These are phyloP conservation scores for Populus nigra DNA, from an alignment of 345 rosid genomes.

Conservation along the genomic window DNA sequence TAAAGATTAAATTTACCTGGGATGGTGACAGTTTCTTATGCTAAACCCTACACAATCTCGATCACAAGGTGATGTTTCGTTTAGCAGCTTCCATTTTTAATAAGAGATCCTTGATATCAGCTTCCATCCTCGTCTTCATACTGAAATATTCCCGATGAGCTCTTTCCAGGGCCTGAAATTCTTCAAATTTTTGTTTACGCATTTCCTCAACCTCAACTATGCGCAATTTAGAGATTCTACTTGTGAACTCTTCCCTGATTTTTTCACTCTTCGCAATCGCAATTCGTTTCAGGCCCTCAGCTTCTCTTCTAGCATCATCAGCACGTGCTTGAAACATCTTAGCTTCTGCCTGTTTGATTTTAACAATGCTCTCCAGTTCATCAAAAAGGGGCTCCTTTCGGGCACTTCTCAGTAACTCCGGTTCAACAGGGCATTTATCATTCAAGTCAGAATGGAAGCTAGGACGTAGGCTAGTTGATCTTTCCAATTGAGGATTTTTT, in stretches of 20 bases:
- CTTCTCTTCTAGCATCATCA: slow-evolving; percentile 86
- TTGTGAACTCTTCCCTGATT: slow-evolving; percentile 65
- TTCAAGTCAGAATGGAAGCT: slow-evolving; percentile 44
- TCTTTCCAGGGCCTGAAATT: slow-evolving; percentile 70
- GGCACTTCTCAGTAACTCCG: slow-evolving; percentile 41
- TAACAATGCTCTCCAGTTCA: slow-evolving; percentile 81
- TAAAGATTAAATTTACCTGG: slow-evolving; percentile 8
- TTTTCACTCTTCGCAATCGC: slow-evolving; percentile 68
- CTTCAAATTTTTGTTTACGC: slow-evolving; percentile 62
- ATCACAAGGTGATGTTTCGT: slow-evolving; percentile 58
- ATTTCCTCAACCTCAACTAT: slow-evolving; percentile 58
- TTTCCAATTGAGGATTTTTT: slow-evolving; percentile 54
- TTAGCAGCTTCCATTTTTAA: slow-evolving; percentile 85
- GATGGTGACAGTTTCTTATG: slow-evolving; percentile 5
- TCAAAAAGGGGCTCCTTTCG: slow-evolving; percentile 65
- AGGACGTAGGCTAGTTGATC: slow-evolving; percentile 49
- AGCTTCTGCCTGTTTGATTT: slow-evolving; percentile 85
- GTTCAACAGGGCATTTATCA: slow-evolving; percentile 45
- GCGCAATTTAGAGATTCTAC: slow-evolving; percentile 59
- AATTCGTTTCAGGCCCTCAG: slow-evolving; percentile 81
- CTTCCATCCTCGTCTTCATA: slow-evolving; percentile 90
- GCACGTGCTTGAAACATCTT: slow-evolving; percentile 86
- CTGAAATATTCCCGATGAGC: slow-evolving; percentile 67
- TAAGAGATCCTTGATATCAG: slow-evolving; percentile 77
- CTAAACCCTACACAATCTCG: background rate